Evolutionary conservation across 2,329 filamentous ascomycete species (phyloP), one percentile per base, ranked within the genome.

Genomic region (Aspergillus chevalieri): DNA sequence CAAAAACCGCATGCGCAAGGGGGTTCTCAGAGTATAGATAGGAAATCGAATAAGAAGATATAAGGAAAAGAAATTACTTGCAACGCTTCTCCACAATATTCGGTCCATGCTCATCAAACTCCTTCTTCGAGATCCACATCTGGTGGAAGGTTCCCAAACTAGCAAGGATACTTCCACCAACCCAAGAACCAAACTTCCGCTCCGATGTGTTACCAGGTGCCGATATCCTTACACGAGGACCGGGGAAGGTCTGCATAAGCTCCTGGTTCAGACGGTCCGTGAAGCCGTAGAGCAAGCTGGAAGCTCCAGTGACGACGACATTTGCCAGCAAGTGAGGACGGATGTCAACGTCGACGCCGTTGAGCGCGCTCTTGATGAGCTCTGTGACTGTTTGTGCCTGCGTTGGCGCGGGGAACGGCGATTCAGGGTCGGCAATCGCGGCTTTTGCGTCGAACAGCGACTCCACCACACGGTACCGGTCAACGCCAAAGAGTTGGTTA

Each of bases 101-200:
- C 5, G 84, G 77, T 1, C 93, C 93, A 68, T 95, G 91, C 77
- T 98, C 94, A 56, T 96, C 90, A 63, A 96, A 97, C 75, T 98
- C 93, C 77, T 95, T 95, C 71, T 84, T 89, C 21, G 86, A 92
- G 61, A 98, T 94, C 93, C 93, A 98, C 87, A 98, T 92, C 76
- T 98, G 93, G 74, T 98, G 93, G 74, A 98, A 98, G 12, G 91
- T 95, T 8, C 94, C 94, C 73, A 98, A 71, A 70, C 91, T 96
- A 6, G 89, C 91, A 58, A 98, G 76, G 60, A 98, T 96, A 71
- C 90, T 96, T 43, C 93, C 93, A 43, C 94, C 93, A 58, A 98
- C 90, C 92, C 93, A 98, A 45, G 88, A 85, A 19, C 89, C 91
- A 69, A 95, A 97, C 57, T 90, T 86, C 47, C 94, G 78, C 78